Percentiles rank a stretch among this genome's conserved stretches.
Conservation (phyloP, 257 asterid species). For the Solanum rostratum region DNA sequence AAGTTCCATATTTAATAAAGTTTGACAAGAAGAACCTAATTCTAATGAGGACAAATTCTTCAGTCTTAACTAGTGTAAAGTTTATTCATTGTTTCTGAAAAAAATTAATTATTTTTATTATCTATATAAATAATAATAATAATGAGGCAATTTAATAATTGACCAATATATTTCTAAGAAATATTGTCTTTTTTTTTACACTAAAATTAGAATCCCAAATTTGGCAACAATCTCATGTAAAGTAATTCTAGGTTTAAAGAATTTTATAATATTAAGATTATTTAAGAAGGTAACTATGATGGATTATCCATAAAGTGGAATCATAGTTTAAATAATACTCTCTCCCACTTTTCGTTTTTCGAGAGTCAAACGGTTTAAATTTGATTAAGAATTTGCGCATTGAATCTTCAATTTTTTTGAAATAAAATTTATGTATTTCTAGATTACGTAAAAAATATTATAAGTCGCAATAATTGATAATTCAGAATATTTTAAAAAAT, state of each 20-base stretch:
- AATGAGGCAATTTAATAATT: neutral
- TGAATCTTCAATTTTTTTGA: too few species aligned
- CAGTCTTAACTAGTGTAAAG: neutral
- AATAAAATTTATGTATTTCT: too few species aligned
- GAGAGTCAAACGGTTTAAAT: too few species aligned
- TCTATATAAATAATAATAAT: neutral
- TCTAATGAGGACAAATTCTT: neutral
- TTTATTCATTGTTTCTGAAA: neutral
- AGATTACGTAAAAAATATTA: too few species aligned
- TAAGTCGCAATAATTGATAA: too few species aligned
- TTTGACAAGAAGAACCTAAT: neutral
- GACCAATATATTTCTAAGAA: neutral
- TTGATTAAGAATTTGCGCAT: too few species aligned
- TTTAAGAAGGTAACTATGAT: neutral
- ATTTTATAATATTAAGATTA: too few species aligned
- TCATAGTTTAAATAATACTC: too few species aligned
- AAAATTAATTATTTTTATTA: neutral
- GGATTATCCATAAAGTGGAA: too few species aligned
- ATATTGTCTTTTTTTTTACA: neutral
- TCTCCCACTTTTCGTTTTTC: too few species aligned
- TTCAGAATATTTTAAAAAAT: too few species aligned
- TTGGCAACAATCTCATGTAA: neutral
- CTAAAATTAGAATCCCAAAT: neutral
- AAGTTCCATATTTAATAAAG: neutral
- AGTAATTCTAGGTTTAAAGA: too few species aligned